These are phyloP conservation scores for Candida nonsorbophila DNA, from an alignment of 805 yeast genomes.

Conservation along the genomic window DNA sequence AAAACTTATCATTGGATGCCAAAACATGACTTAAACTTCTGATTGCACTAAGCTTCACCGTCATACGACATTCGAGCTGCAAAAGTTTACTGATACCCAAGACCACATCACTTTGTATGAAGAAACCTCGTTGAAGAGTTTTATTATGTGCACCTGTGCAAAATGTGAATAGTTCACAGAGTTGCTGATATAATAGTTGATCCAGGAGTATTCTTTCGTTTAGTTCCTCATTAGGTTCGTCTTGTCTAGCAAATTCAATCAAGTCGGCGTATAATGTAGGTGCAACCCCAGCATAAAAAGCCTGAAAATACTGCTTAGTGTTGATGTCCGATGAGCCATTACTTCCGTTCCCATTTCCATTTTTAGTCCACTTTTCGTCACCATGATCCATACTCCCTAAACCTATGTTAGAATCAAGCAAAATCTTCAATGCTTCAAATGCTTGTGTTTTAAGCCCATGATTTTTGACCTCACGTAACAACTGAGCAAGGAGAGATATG, in stretches of 20 bases:
- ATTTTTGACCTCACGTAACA: slow-evolving; percentile 57
- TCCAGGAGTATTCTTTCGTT: slow-evolving; percentile 16
- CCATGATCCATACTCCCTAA: slow-evolving; percentile 9
- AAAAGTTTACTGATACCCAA: slow-evolving; percentile 51
- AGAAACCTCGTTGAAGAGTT: slow-evolving; percentile 52
- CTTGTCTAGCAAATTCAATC: slow-evolving; percentile 22
- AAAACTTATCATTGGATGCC: slow-evolving; percentile 55
- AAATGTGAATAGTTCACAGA: slow-evolving; percentile 69
- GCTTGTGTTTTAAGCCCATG: slow-evolving; percentile 78
- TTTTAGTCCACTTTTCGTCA: slow-evolving; percentile 2
- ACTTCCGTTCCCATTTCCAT: slow-evolving; percentile 6
- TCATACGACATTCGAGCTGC: slow-evolving; percentile 35
- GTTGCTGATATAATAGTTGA: slow-evolving; percentile 44
- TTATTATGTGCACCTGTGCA: slow-evolving; percentile 63
- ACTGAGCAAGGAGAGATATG: slow-evolving; percentile 48
- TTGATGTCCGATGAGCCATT: slow-evolving; percentile 19
- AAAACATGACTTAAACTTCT: slow-evolving; percentile 64
- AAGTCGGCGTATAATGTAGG: slow-evolving; percentile 49
- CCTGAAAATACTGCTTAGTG: slow-evolving; percentile 43
- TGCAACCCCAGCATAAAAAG: slow-evolving; percentile 62
- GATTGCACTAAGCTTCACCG: slow-evolving; percentile 61
- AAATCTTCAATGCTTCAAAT: slow-evolving; percentile 71
- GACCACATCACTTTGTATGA: slow-evolving; percentile 55
- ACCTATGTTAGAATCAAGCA: slow-evolving; percentile 56
- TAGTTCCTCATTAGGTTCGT: slow-evolving; percentile 1